Conservation (phyloP, 139 green algal species). For the Pleodorina starrii region DNA sequence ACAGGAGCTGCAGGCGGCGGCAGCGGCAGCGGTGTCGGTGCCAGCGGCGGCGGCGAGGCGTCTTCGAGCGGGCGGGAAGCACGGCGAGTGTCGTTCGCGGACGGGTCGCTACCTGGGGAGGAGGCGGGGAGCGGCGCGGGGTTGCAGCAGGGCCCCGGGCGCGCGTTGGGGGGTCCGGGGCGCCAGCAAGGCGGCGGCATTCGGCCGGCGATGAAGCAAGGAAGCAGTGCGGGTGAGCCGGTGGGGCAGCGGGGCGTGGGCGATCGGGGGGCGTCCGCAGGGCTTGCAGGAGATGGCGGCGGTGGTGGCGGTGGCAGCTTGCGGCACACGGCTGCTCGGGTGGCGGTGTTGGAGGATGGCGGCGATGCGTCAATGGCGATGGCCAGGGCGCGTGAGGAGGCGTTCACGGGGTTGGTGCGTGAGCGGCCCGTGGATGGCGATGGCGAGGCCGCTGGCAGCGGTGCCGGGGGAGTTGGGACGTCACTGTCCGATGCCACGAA, state of each 20-base stretch:
- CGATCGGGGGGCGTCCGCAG: not conserved
- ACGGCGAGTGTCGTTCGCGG: constrained; percentile 4
- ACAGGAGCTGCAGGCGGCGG: not conserved
- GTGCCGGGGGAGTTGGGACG: not conserved
- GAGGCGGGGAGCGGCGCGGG: not conserved
- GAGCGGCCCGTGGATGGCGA: not conserved
- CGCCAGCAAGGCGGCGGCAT: not conserved
- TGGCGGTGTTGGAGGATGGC: not conserved
- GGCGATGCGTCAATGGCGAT: constrained; percentile 35
- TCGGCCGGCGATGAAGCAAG: not conserved
- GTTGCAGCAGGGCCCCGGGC: not conserved
- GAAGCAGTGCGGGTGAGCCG: not conserved
- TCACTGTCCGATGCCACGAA: not conserved
- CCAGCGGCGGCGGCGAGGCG: no score
- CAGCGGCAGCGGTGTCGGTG: not conserved
- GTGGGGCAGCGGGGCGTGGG: not conserved
- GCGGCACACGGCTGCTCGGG: not conserved
- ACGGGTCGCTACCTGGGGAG: not conserved
- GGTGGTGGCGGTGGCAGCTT: not conserved
- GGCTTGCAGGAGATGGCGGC: no score
- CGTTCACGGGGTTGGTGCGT: constrained; percentile 18
- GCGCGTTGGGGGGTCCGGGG: not conserved
- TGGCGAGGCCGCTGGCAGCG: not conserved
- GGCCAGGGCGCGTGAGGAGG: constrained; percentile 32
- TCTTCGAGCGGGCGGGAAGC: no score